Base-by-base conservation (phyloP, 176 grass and related monocot species). In the Cenchrus purpureus region DNA sequence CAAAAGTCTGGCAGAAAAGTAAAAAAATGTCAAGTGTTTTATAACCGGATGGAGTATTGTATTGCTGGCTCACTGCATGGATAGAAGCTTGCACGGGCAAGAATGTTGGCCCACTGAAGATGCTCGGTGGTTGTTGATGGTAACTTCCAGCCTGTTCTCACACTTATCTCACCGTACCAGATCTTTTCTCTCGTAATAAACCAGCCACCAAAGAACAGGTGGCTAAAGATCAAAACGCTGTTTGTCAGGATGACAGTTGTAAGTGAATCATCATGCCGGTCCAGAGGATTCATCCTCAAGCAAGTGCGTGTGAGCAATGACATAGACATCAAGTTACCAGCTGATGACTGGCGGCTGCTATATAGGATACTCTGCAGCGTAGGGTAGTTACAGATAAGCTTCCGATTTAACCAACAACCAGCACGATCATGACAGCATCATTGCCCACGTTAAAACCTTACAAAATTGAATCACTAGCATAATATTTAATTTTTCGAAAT, bases 371-470 rank as follows among this genome's bases (percentile, higher is more conserved):
- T 65, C n/a, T 65, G 29, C 71, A 64, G 25, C 4, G 63, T 45
- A 87, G 73, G 32, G 78, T 78, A 82, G 52, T 83, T 44, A 67
- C 65, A 78, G 75, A 85, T 57, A 79, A 69, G 75, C 50, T 8
- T 68, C 74, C 1, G 42, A 84, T 63, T 87, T 57, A 81, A 71
- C 76, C 89, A 91, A 84, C 89, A 74, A 84, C 85, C 71, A 84
- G 85, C 81, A 81, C 65, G 63, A 87, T 59, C 85, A 71, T 65
- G 81, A 64, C 71, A 70, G 54, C 71, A 87, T 84, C 89, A 91
- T 87, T 76, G 32, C 69, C 85, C 76, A 55, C 69, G 54, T 74
- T 66, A 77, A 53, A 61, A 43, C 52, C 42, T 76, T 69, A 44
- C 85, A 69, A 84, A 80, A 71, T 4, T 4, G 76, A 61, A 76